Percentiles rank a stretch among this genome's conserved stretches.
phyloP scores from a whole-genome alignment of 2,329 filamentous ascomycete genomes.

The Phaeosphaeria sp. region DNA sequence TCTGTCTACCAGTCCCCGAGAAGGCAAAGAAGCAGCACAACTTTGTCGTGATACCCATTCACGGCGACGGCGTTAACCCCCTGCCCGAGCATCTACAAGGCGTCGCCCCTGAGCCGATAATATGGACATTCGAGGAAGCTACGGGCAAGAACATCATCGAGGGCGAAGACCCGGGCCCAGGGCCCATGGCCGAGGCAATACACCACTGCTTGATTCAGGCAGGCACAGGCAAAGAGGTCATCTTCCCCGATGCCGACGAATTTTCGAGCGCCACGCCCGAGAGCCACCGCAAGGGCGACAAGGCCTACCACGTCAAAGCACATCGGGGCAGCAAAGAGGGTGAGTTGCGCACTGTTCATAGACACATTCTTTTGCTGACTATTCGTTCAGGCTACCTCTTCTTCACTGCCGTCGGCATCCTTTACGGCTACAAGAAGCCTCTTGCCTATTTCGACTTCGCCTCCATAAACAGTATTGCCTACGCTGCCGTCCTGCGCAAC shows the following conservation, averaged over 20 bases:
- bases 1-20: conserved; percentile 69
- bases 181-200: conserved; percentile 54
- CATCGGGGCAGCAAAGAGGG: conserved; percentile 71
- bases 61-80: conserved; percentile 57
- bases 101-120: conserved; percentile 60
- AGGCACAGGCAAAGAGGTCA: conserved; percentile 54
- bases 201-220: conserved; percentile 52
- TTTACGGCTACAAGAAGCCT: conserved; percentile 72
- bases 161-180: conserved; percentile 51
- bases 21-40: conserved; percentile 69
- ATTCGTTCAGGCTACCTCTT: conserved; percentile 64
- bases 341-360: conserved; percentile 35
- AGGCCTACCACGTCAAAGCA: conserved; percentile 69
- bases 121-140: conserved; percentile 67
- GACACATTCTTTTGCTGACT: not conserved
- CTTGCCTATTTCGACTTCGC: conserved; percentile 68
- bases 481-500: conserved; percentile 69
- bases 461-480: conserved; percentile 65
- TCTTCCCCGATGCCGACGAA: conserved; percentile 62
- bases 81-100: conserved; percentile 48
- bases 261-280: conserved; percentile 68
- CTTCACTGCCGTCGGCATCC: conserved; percentile 66
- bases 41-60: conserved; percentile 65
- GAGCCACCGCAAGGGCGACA: conserved; percentile 67
- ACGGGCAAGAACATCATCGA: conserved; percentile 52